These are phyloP conservation scores for Xylaria bambusicola DNA, from an alignment of 495 filamentous ascomycete genomes.

Conservation along the genomic window DNA sequence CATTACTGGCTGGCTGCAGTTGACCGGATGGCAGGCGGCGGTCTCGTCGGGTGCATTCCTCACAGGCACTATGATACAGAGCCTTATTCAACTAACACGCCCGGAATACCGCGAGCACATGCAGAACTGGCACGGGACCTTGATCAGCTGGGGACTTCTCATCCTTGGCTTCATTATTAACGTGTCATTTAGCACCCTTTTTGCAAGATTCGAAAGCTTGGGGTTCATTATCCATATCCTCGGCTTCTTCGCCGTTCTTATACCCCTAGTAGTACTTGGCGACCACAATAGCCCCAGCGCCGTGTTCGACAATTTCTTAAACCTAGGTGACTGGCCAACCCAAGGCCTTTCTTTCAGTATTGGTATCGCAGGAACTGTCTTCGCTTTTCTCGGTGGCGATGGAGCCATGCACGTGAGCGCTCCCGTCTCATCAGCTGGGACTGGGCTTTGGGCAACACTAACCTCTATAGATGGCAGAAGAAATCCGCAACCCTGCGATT, in stretches of 20 bases:
- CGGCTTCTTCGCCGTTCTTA: conserved; percentile 62
- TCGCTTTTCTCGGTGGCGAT: conserved; percentile 38
- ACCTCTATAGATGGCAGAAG: conserved; percentile 50
- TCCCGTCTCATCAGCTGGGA: background rate
- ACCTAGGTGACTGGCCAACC: conserved; percentile 57
- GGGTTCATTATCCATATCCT: conserved; percentile 62
- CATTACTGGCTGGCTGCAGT: conserved; percentile 59
- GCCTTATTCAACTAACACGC: conserved; percentile 57
- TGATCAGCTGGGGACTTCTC: conserved; percentile 57
- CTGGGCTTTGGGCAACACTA: too few species aligned
- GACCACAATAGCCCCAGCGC: conserved; percentile 43
- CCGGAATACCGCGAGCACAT: conserved; percentile 41
- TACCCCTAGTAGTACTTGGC: conserved; percentile 57
- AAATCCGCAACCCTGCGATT: conserved; percentile 55
- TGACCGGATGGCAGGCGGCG: conserved; percentile 61
- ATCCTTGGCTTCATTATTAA: conserved; percentile 58
- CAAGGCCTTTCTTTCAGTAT: conserved; percentile 56
- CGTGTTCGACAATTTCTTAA: conserved; percentile 57
- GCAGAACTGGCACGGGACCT: conserved; percentile 60
- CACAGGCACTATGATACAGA: conserved; percentile 60
- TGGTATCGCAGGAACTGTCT: conserved; percentile 44
- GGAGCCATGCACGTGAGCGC: conserved; percentile 54
- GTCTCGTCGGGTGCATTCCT: conserved; percentile 57
- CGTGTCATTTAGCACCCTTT: conserved; percentile 50
- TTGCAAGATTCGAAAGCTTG: conserved; percentile 59